Evolutionary conservation across 345 rosid genomes (phyloP).

Genomic region (Salix koriyanagi): DNA sequence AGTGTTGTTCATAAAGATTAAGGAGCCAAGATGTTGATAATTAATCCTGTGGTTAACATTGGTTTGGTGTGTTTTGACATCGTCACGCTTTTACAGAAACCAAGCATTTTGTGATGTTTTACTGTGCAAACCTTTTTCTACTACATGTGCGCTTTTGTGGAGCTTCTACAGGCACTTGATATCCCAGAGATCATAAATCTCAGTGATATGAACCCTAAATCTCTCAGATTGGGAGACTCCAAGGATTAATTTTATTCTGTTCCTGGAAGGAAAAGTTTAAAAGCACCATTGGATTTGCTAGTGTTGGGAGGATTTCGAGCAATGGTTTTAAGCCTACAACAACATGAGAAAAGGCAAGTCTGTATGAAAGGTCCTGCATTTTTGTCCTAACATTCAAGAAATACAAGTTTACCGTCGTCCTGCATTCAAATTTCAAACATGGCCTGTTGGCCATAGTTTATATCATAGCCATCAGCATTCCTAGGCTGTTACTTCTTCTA

Average conservation of each 20-base stretch:
- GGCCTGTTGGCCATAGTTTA: not conserved
- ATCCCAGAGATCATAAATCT: not conserved
- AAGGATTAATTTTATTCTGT: not conserved
- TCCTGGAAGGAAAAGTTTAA: not conserved
- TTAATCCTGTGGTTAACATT: not conserved
- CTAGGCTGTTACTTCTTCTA: not conserved
- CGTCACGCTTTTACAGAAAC: not conserved
- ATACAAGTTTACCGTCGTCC: not conserved
- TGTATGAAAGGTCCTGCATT: not conserved
- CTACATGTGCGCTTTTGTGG: not conserved
- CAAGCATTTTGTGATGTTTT: not conserved
- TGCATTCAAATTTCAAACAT: not conserved
- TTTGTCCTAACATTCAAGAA: not conserved
- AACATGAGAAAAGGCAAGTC: not conserved
- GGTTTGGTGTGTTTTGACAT: not conserved
- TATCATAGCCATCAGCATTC: not conserved
- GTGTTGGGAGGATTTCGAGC: not conserved
- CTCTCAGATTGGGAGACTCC: not conserved
- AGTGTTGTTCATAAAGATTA: not conserved
- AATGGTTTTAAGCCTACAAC: not conserved
- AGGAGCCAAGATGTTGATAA: not conserved
- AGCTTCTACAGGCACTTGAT: not conserved
- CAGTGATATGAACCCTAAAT: not conserved
- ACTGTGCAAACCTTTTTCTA: too few species aligned
- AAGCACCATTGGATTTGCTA: not conserved